Conservation (phyloP, 2,329 filamentous ascomycete species). For the Fusarium nanum region DNA sequence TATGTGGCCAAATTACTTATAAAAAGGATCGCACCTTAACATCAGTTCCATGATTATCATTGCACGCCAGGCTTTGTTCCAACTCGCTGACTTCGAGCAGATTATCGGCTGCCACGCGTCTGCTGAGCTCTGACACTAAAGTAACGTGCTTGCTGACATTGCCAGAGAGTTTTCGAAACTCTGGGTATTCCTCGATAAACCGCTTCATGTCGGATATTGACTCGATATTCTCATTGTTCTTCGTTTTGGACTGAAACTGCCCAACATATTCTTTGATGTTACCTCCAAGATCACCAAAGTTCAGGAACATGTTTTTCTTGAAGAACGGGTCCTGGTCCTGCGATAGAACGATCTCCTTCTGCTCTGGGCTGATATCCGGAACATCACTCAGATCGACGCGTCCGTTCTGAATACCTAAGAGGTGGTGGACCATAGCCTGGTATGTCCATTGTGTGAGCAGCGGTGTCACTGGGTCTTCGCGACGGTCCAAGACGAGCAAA, state of each 20-base stretch:
- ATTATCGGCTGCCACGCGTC: conserved; percentile 85
- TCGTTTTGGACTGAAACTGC: conserved; percentile 97
- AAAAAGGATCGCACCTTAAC: conserved; percentile 73
- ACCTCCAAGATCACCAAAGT: conserved; percentile 93
- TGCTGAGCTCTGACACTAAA: conserved; percentile 90
- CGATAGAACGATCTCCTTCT: conserved; percentile 93
- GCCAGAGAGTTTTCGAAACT: conserved; percentile 95
- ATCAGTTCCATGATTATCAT: conserved; percentile 91
- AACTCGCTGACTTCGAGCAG: conserved; percentile 96
- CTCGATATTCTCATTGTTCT: conserved; percentile 94
- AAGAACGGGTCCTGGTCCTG: conserved; percentile 99
- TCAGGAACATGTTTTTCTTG: conserved; percentile 98
- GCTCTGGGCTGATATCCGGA: conserved; percentile 84
- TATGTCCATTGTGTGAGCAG: conserved; percentile 98
- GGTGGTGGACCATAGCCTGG: conserved; percentile 99
- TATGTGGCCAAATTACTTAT: neutral
- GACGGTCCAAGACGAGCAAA: conserved; percentile 86
- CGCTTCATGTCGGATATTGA: conserved; percentile 99
- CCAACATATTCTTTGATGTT: conserved; percentile 99
- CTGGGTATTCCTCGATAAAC: conserved; percentile 98
- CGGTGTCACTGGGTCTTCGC: conserved; percentile 95
- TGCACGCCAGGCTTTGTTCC: conserved; percentile 96
- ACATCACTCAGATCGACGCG: conserved; percentile 88
- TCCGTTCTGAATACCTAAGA: conserved; percentile 95
- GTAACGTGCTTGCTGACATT: conserved; percentile 99